Base-by-base conservation (phyloP, 2,329 filamentous ascomycete genomes). In the Aspergillus hortae region DNA sequence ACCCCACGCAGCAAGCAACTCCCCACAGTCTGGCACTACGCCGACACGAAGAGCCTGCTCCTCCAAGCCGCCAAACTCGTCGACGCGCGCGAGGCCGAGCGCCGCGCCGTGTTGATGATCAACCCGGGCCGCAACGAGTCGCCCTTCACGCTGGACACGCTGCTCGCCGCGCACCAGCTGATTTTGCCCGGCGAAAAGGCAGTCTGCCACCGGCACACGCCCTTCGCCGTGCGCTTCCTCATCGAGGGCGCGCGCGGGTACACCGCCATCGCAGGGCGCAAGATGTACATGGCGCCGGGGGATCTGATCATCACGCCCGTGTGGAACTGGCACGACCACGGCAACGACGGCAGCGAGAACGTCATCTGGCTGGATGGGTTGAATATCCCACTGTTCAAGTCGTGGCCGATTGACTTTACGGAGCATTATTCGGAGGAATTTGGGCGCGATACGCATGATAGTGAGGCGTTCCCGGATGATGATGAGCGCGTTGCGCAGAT, bases 271-370 rank as follows among this genome's bases (percentile, higher is more conserved):
- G 12, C 21, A 3, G 47, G 47, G 10, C 15, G 33, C 14, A 44
- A 38, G 40, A 43, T 49, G 47, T 25, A 23, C 30, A 38, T 44
- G 21, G 38, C 33, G 7, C 36, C 19, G 4, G 47, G 47, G 14
- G 47, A 49, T 44, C 9, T 49, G 21, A 38, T 49, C 19, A 33
- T 49, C 15, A 49, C 47, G 30, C 47, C 47, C 1, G 17, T 32
- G n/a, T 44, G 47, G 47, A 25, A 43, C 15, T 49, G 47, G 47
- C 47, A 49, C 11, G 47, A 49, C 17, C 47, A 49, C n/a, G 47
- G 47, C 6, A 49, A 44, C n/a, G 38, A 43, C 9, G 32, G 32
- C 15, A 17, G 4, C 2, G 23, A 49, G 12, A 12, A 23, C 14
- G 27, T 49, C 4, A 36, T 49, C 14, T 49, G 47, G 47, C 25